phyloP scores from a whole-genome alignment of 352 stramenopile species.

The Vaucheria bursata region DNA sequence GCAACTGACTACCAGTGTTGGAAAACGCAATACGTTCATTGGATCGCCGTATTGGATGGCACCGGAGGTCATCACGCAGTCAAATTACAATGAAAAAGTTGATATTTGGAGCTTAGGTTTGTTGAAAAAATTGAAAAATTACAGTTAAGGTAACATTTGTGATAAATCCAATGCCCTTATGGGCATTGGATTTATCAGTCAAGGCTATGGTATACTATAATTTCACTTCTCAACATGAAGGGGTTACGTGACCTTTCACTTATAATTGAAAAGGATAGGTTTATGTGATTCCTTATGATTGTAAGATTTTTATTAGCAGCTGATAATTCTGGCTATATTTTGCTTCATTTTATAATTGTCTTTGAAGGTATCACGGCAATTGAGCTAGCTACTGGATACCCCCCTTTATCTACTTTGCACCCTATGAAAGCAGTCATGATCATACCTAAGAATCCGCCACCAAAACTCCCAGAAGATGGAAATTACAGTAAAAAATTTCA shows the following conservation, averaged over 20 bases:
- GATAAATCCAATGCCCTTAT: no score
- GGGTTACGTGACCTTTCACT: no score
- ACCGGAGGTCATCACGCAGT: slow-evolving; percentile 74
- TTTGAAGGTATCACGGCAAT: slow-evolving; percentile 79
- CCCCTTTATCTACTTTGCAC: slow-evolving; percentile 70
- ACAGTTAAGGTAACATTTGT: no score
- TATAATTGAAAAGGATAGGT: no score
- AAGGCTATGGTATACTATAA: no score
- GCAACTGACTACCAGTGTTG: slow-evolving; percentile 73
- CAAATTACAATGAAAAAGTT: slow-evolving; percentile 55
- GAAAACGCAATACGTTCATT: slow-evolving; percentile 75
- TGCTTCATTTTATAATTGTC: slow-evolving; percentile 70
- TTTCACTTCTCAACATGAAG: no score
- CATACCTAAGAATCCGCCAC: slow-evolving; percentile 41
- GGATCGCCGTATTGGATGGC: slow-evolving; percentile 82
- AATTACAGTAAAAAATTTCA: slow-evolving; percentile 35
- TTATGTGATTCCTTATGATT: no score
- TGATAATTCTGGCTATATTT: no score
- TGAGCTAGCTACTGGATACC: slow-evolving; percentile 70
- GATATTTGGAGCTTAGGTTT: slow-evolving; percentile 52
- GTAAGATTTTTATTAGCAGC: no score
- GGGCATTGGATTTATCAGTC: no score
- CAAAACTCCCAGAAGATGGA: slow-evolving; percentile 32
- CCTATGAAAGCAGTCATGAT: slow-evolving; percentile 58
- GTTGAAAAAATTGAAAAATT: no score